phyloP scores from a whole-genome alignment of 768 basidiomycete genomes.

The Kwoniella europaea region DNA sequence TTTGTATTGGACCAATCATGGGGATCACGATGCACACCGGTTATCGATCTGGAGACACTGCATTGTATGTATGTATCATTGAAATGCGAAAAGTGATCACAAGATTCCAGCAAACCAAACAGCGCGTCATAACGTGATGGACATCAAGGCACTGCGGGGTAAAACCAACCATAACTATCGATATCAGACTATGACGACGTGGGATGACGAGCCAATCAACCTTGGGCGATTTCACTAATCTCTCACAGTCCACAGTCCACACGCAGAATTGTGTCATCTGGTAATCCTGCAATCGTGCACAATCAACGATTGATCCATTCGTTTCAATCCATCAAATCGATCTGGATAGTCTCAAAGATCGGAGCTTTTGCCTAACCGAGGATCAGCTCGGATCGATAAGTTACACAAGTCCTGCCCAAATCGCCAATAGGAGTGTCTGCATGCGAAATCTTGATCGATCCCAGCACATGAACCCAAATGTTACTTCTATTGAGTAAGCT shows the following conservation, averaged over 20 bases:
- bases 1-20: slow-evolving; percentile 4
- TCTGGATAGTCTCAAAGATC: too few species aligned
- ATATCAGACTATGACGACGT: background rate
- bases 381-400: too few species aligned
- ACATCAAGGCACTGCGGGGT: background rate
- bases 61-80: too few species aligned
- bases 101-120: slow-evolving; percentile 3
- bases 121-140: slow-evolving; percentile 1
- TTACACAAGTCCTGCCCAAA: too few species aligned
- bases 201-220: background rate
- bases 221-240: background rate
- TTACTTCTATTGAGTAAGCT: too few species aligned
- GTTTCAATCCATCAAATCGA: too few species aligned
- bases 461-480: too few species aligned
- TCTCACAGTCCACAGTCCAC: background rate
- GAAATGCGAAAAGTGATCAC: background rate
- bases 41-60: background rate
- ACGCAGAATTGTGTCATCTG: background rate
- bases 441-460: too few species aligned
- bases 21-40: slow-evolving; percentile 2
- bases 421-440: too few species aligned
- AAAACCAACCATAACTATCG: background rate
- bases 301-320: background rate
- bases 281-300: background rate
- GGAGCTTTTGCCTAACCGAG: too few species aligned